Evolutionary conservation across 306 rosid genomes (phyloP).

Genomic region (Vigna unguiculata): DNA sequence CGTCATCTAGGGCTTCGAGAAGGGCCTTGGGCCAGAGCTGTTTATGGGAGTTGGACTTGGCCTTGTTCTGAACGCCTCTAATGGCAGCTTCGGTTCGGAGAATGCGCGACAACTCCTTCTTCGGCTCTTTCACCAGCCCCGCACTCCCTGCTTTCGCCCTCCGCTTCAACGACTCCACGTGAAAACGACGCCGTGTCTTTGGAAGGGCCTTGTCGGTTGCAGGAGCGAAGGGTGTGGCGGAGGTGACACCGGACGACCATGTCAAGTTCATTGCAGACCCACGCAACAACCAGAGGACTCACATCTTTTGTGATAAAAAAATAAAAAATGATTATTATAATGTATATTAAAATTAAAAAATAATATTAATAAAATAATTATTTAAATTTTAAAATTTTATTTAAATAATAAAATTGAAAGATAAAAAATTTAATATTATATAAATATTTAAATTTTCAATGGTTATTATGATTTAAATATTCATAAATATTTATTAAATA

Average conservation of each 20-base stretch:
- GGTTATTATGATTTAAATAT: no score
- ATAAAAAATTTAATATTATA: no score
- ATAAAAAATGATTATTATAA: no score
- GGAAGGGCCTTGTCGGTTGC: constrained; percentile 36
- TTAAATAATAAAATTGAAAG: no score
- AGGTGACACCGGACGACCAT: constrained; percentile 42
- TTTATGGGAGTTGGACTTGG: constrained; percentile 65
- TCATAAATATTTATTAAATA: no score
- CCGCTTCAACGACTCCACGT: constrained; percentile 54
- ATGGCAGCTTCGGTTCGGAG: constrained; percentile 89
- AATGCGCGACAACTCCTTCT: constrained; percentile 78
- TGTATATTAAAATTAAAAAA: no score
- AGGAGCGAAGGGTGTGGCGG: constrained; percentile 32
- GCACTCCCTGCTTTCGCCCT: constrained; percentile 42
- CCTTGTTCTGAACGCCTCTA: constrained; percentile 67
- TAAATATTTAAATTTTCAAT: no score
- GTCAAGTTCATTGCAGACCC: background rate
- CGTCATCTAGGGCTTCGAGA: constrained; percentile 84
- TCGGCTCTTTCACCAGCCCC: constrained; percentile 62
- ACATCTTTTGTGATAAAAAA: no score
- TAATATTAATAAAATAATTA: no score
- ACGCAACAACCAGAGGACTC: no score
- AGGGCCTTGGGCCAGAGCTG: constrained; percentile 86
- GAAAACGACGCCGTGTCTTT: constrained; percentile 34
- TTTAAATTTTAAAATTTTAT: no score